Percentiles rank a stretch among this genome's conserved stretches.
Conservation (phyloP, 768 basidiomycete species). For the Boletus pseudopeckii region DNA sequence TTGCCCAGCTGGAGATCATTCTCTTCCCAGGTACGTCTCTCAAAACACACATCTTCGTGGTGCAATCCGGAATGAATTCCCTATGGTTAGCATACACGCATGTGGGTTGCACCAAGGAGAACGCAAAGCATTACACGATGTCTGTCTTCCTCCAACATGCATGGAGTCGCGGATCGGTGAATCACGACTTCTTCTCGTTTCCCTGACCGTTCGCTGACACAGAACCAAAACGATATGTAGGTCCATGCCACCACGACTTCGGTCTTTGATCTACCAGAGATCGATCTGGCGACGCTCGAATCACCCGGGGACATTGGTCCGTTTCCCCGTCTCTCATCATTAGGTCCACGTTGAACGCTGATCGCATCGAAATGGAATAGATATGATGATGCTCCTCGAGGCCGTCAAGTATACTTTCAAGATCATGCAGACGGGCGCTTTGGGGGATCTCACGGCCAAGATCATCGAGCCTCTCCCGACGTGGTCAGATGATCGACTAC, state of each 20-base stretch:
- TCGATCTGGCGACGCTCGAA: constrained; percentile 12
- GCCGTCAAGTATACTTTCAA: constrained; percentile 11
- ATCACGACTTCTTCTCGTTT: background rate
- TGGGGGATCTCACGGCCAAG: constrained; percentile 9
- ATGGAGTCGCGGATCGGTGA: constrained; percentile 17
- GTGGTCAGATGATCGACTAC: constrained; percentile 13
- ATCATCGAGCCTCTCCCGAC: constrained; percentile 15
- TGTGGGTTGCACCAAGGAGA: constrained; percentile 4
- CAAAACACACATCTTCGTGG: background rate
- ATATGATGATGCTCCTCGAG: constrained; percentile 16
- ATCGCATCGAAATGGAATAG: background rate
- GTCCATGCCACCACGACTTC: constrained; percentile 16
- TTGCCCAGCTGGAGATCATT: constrained; percentile 15
- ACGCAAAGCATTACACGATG: constrained; percentile 10
- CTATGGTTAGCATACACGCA: constrained; percentile 8
- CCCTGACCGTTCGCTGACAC: background rate
- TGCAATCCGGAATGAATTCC: background rate
- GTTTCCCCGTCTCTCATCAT: background rate
- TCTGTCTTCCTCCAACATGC: constrained; percentile 13
- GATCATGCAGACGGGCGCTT: constrained; percentile 12
- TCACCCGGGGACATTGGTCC: constrained; percentile 9
- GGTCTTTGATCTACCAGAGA: constrained; percentile 14
- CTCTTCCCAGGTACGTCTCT: constrained; percentile 15
- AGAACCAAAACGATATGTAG: background rate
- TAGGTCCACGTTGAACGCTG: background rate